Evolutionary conservation across 495 filamentous ascomycete species (phyloP).

Genomic region (Stereocaulon alpinum): DNA sequence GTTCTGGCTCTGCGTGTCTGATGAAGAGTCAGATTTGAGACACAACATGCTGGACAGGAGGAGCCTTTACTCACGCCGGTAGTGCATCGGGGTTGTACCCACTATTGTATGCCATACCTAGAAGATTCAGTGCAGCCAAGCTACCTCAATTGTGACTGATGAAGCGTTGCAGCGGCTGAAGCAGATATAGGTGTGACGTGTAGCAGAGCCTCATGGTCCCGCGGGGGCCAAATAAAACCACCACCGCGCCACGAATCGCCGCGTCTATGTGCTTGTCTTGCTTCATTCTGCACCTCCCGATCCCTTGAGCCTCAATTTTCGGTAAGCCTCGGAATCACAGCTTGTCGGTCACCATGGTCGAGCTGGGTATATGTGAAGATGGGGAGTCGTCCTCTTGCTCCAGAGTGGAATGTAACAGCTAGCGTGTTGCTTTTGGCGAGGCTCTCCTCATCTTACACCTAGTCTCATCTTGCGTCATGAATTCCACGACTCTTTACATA

Average conservation of each 20-base stretch:
- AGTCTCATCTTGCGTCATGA: too few relatives aligned
- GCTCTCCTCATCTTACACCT: too few relatives aligned
- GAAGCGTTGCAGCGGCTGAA: background rate
- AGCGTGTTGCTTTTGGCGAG: too few relatives aligned
- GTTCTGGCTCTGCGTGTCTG: constrained; percentile 92
- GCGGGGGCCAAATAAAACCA: background rate
- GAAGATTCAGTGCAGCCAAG: too few relatives aligned
- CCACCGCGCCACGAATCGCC: background rate
- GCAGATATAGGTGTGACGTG: background rate
- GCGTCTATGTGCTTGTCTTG: background rate
- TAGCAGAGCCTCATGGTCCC: background rate
- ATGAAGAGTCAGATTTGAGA: constrained; percentile 5
- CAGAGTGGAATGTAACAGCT: too few relatives aligned
- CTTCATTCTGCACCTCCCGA: background rate
- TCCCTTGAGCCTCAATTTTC: constrained; percentile 1
- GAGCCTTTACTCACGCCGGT: constrained; percentile 63
- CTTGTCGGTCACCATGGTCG: background rate
- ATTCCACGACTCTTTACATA: too few relatives aligned
- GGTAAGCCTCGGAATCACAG: background rate
- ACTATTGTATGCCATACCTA: constrained; percentile 82
- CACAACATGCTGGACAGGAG: background rate
- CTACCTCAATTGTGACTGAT: background rate
- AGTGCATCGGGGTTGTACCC: constrained; percentile 93
- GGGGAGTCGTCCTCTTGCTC: too few relatives aligned
- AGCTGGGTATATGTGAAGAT: background rate